These are phyloP conservation scores for Citrullus mucosospermus DNA, from an alignment of 306 rosid genomes.

Conservation along the genomic window DNA sequence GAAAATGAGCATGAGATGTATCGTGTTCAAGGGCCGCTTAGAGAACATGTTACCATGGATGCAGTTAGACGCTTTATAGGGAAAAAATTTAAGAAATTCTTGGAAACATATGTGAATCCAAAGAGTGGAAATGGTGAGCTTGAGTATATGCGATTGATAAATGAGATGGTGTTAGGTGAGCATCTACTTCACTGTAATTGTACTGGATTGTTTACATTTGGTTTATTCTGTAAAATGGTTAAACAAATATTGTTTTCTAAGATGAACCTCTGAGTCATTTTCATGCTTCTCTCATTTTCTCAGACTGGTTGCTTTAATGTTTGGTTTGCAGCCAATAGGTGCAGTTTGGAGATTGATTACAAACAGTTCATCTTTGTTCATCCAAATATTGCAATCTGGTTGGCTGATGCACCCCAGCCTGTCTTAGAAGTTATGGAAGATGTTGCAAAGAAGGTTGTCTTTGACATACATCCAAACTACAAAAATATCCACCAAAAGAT, in stretches of 20 bases:
- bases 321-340: slow-evolving; percentile 61
- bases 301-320: background rate
- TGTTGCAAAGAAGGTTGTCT: slow-evolving; percentile 84
- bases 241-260: background rate
- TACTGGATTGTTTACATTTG: background rate
- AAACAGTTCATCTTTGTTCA: slow-evolving; percentile 84
- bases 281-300: background rate
- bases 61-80: slow-evolving; percentile 89
- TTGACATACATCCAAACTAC: slow-evolving; percentile 77
- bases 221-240: background rate
- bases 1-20: slow-evolving; percentile 77
- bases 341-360: slow-evolving; percentile 95
- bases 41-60: slow-evolving; percentile 98
- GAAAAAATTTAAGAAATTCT: slow-evolving; percentile 72
- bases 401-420: slow-evolving; percentile 97
- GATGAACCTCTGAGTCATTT: background rate
- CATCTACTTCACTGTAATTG: background rate
- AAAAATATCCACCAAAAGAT: slow-evolving; percentile 75
- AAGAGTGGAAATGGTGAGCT: slow-evolving; percentile 56
- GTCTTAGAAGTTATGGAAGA: slow-evolving; percentile 99
- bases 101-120: slow-evolving; percentile 61
- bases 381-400: slow-evolving; percentile 98
- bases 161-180: slow-evolving; percentile 94
- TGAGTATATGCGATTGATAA: slow-evolving; percentile 73
- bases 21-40: slow-evolving; percentile 83